Conservation (phyloP, 2,329 filamentous ascomycete species). For the Thermothelomyces thermophilus region DNA sequence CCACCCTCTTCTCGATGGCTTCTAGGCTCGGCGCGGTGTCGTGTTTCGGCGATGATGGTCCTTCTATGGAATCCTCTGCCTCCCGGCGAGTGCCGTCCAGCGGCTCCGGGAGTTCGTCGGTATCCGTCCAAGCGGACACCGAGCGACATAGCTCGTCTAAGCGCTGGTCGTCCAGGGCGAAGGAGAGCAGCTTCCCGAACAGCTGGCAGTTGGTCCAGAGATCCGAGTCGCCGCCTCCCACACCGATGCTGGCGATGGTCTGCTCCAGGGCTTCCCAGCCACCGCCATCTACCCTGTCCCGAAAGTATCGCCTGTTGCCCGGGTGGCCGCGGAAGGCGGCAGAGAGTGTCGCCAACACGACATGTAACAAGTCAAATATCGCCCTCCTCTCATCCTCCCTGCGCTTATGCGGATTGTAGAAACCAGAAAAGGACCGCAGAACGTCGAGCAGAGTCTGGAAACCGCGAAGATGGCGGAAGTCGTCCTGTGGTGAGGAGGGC, state of each 20-base stretch:
- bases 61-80: not conserved
- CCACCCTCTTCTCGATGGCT: conserved; percentile 35
- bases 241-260: conserved; percentile 60
- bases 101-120: not conserved
- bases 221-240: conserved; percentile 61
- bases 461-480: conserved; percentile 73
- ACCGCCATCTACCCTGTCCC: conserved; percentile 63
- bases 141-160: conserved; percentile 62
- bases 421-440: conserved; percentile 64
- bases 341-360: conserved; percentile 66
- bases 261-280: conserved; percentile 75
- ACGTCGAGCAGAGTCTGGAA: conserved; percentile 68
- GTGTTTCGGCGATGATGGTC: not conserved
- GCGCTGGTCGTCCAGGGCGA: conserved; percentile 71
- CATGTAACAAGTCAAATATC: conserved; percentile 64
- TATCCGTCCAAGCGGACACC: conserved; percentile 28
- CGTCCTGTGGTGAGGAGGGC: conserved; percentile 58
- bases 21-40: conserved; percentile 19
- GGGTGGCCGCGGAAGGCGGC: conserved; percentile 70
- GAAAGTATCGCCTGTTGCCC: conserved; percentile 85
- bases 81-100: conserved; percentile 1
- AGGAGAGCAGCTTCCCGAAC: conserved; percentile 75
- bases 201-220: conserved; percentile 63
- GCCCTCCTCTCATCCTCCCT: conserved; percentile 55
- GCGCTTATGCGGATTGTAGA: conserved; percentile 63